Conservation (phyloP, 768 basidiomycete species). For the Leucocoprinus sp. region DNA sequence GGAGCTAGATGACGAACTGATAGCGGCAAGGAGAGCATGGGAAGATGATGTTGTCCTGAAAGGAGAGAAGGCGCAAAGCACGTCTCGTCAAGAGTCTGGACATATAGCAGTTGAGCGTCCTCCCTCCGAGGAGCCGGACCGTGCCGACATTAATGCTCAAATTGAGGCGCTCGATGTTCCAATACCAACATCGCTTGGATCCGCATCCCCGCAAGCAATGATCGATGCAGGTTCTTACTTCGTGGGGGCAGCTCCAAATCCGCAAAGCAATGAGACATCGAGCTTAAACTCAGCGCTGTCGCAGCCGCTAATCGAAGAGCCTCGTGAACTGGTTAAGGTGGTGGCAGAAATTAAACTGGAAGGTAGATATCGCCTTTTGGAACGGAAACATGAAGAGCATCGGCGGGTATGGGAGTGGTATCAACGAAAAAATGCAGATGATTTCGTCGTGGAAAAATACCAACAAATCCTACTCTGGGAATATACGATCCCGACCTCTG, state of each 20-base stretch:
- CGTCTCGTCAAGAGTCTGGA: slow-evolving; percentile 36
- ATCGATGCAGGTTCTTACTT: slow-evolving; percentile 27
- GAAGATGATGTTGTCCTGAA: slow-evolving; percentile 79
- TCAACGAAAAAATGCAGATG: slow-evolving; percentile 73
- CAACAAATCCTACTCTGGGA: slow-evolving; percentile 80
- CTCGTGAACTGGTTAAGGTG: slow-evolving; percentile 43
- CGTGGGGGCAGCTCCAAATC: slow-evolving; percentile 15
- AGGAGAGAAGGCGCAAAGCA: slow-evolving; percentile 53
- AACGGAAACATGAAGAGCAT: slow-evolving; percentile 81
- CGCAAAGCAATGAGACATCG: background rate
- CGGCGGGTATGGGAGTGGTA: slow-evolving; percentile 96
- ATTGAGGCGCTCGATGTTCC: slow-evolving; percentile 48
- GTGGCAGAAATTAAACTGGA: slow-evolving; percentile 65
- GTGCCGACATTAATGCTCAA: slow-evolving; percentile 55
- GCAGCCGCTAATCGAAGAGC: background rate
- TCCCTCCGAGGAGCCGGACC: slow-evolving; percentile 14
- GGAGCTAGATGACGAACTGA: slow-evolving; percentile 74
- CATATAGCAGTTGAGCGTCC: slow-evolving; percentile 8
- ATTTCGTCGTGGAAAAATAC: slow-evolving; percentile 88
- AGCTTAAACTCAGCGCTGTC: background rate
- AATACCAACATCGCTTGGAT: slow-evolving; percentile 21
- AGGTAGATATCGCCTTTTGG: slow-evolving; percentile 59
- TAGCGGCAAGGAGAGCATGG: slow-evolving; percentile 63
- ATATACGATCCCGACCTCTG: slow-evolving; percentile 68
- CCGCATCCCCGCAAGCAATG: slow-evolving; percentile 25